These are phyloP conservation scores for Fusarium virguliforme DNA, from an alignment of 2,329 filamentous ascomycete species.

Conservation along the genomic window DNA sequence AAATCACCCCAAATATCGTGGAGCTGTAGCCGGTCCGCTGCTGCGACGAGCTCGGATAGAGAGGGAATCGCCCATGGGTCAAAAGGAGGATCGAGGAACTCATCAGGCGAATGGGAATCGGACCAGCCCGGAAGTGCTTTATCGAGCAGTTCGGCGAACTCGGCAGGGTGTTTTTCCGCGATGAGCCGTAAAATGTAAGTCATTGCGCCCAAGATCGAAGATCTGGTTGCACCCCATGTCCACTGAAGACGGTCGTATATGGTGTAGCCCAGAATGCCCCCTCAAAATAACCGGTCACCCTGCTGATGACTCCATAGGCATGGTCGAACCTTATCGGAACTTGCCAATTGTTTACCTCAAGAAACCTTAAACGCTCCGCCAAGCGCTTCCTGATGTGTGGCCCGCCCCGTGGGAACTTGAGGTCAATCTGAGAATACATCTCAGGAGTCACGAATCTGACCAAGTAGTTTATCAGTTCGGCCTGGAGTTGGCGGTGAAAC, in stretches of 20 bases:
- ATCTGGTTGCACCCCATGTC: not conserved
- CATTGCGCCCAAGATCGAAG: not conserved
- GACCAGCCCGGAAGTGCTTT: not conserved
- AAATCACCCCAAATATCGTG: not conserved
- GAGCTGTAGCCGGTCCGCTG: not conserved
- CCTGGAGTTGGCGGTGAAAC: not conserved
- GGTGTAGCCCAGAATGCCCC: not conserved
- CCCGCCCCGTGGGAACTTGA: not conserved
- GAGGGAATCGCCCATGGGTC: slow-evolving; percentile 15
- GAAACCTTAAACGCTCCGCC: not conserved
- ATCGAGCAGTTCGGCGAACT: not conserved
- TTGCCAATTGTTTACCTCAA: not conserved
- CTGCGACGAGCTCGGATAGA: not conserved
- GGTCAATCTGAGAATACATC: slow-evolving; percentile 1
- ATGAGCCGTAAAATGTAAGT: not conserved
- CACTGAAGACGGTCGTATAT: fast-evolving
- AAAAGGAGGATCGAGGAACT: slow-evolving; percentile 11
- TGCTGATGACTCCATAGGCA: too few relatives aligned
- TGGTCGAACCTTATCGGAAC: not conserved
- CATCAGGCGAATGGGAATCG: not conserved
- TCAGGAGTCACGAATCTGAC: not conserved
- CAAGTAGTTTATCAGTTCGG: fast-evolving
- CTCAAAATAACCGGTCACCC: too few relatives aligned
- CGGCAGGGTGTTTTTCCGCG: not conserved
- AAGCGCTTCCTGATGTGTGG: not conserved